Evolutionary conservation across 169 alveolate genomes (phyloP).

Genomic region (Toxoplasma gondii): DNA sequence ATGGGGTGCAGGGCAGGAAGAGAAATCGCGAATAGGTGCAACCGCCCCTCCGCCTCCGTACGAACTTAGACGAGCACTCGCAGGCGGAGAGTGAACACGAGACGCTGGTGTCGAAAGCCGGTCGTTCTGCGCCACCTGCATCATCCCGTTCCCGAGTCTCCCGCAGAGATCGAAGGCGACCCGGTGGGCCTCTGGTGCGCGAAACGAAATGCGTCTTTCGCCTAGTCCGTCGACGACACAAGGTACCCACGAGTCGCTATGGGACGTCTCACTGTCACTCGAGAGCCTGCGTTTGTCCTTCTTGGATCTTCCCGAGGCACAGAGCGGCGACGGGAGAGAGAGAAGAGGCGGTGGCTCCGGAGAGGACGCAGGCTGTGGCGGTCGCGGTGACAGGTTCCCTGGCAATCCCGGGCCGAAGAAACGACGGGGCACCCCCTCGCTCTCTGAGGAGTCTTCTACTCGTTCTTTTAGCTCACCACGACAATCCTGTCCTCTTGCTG

Average conservation of each 20-base stretch:
- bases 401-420: background rate
- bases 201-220: too few relatives aligned
- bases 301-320: background rate
- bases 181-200: background rate
- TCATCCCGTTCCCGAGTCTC: background rate
- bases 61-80: too few relatives aligned
- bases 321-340: background rate
- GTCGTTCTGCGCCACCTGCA: background rate
- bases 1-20: background rate
- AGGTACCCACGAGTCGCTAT: too few relatives aligned
- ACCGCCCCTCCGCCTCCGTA: background rate
- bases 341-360: constrained; percentile 4
- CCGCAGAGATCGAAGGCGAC: background rate
- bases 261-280: too few relatives aligned
- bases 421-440: background rate
- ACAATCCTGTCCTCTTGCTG: background rate
- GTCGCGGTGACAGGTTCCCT: background rate
- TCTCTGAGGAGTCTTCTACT: background rate
- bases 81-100: too few relatives aligned
- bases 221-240: too few relatives aligned
- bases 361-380: background rate
- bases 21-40: background rate
- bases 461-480: background rate
- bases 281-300: background rate
- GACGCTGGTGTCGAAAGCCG: background rate